Evolutionary conservation across 208 protist genomes (phyloP).

Genomic region (Borovskyia barvae): DNA sequence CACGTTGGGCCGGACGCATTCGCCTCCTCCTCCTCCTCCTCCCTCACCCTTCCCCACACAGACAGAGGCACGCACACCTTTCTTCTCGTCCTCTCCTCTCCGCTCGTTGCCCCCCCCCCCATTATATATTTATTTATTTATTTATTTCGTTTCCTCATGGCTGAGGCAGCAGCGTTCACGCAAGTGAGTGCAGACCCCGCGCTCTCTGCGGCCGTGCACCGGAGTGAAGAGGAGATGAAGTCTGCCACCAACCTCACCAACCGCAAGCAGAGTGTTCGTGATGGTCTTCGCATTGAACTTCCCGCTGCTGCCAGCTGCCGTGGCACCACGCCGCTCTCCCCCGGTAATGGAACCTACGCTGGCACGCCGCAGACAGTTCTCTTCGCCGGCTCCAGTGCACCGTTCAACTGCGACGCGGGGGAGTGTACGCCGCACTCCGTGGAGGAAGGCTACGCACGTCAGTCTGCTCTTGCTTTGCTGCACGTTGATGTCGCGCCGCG

Average conservation of each 20-base stretch:
- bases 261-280: not conserved
- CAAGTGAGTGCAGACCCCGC: no score
- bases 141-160: no score
- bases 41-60: no score
- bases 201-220: no score
- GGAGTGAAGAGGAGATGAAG: not conserved
- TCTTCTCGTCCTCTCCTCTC: no score
- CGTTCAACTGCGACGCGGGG: slow-evolving; percentile 13
- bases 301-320: slow-evolving; percentile 6
- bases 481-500: slow-evolving; percentile 13
- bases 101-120: no score
- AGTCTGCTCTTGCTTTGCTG: slow-evolving; percentile 30
- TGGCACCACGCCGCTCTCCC: slow-evolving; percentile 11
- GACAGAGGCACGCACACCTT: no score
- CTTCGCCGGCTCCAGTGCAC: not conserved
- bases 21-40: no score
- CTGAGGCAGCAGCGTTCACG: no score
- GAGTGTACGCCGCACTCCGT: slow-evolving; percentile 7
- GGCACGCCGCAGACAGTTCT: slow-evolving; percentile 12
- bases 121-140: no score
- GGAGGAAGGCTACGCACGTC: slow-evolving; percentile 15
- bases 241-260: not conserved
- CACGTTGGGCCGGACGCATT: no score
- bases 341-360: slow-evolving; percentile 2
- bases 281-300: slow-evolving; percentile 22